Conservation (phyloP, 2,329 filamentous ascomycete genomes). For the Polytolypa hystricis region DNA sequence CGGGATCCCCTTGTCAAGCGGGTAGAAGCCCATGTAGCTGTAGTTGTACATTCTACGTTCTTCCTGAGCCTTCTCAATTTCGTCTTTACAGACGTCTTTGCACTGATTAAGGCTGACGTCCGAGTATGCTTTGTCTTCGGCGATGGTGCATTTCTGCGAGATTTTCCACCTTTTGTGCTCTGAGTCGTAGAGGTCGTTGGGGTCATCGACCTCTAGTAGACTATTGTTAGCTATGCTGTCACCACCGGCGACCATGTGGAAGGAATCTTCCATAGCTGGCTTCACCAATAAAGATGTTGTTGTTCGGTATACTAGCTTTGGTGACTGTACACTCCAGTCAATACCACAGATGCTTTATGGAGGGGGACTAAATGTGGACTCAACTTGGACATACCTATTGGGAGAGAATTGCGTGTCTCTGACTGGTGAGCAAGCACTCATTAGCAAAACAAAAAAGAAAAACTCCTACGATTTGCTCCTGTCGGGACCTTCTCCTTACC, state of each 20-base stretch:
- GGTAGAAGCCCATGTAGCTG: too few species aligned
- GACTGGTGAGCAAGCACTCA: too few species aligned
- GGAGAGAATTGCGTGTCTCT: too few species aligned
- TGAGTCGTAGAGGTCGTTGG: slow-evolving; percentile 1
- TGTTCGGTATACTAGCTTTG: slow-evolving; percentile 20
- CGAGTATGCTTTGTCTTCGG: neutral
- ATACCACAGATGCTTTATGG: too few species aligned
- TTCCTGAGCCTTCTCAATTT: slow-evolving; percentile 6
- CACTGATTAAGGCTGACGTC: neutral
- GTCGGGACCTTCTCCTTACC: too few species aligned
- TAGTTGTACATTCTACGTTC: slow-evolving; percentile 4
- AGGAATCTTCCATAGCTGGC: slow-evolving; percentile 26
- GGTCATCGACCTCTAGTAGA: neutral
- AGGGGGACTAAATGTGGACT: too few species aligned
- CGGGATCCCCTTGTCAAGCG: too few species aligned
- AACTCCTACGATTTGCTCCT: too few species aligned
- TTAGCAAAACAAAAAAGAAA: too few species aligned
- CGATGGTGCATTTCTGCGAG: slow-evolving; percentile 1
- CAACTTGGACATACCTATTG: too few species aligned
- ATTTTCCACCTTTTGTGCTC: slow-evolving; percentile 2
- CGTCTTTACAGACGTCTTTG: neutral
- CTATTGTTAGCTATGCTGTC: neutral
- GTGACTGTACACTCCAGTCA: slow-evolving; percentile 25
- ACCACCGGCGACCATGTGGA: slow-evolving; percentile 19
- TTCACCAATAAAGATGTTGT: slow-evolving; percentile 24